Base-by-base conservation (phyloP, 192 early-diverging fungal species). In the Gigaspora rosea region DNA sequence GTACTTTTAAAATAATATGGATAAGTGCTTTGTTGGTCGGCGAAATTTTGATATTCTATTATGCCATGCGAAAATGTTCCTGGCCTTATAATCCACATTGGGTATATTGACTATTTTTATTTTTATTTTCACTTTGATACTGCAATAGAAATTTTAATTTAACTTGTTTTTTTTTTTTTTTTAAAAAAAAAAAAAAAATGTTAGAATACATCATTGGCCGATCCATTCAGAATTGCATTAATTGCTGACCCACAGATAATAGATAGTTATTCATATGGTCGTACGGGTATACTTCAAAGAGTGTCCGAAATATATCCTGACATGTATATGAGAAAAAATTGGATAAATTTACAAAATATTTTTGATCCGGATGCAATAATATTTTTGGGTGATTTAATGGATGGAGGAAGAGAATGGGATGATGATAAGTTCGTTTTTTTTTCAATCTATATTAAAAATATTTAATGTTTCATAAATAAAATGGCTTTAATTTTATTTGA, bases 191-290 rank as follows among this genome's bases (percentile, higher is more conserved):
- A 66, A 51, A 35, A 20, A 51, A 15, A 32, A 22, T 36, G 20
- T 52, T 76, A 76, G 75, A 22, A 76, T 56, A 76, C 50, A 16
- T 32, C 62, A 54, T n/a, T 18, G 18, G 16, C 33, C 18, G 15
- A 54, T 15, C 75, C 75, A 56, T 54, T 50, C 56, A 63, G 48
- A 50, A 76, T 95, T 20, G 90, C 90, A 13, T 76, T 98, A 10
- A 84, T 98, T 54, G 92, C 93, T 0, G 97, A 98, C 81, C 95
- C 97, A 51, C 97, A 98, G 78, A 88, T 98, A 54, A 95, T 95
- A 50, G 97, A 97, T 80, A 84, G 90, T 48, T 92, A 92, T 78
- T 97, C 95, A 11, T 98, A 98, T 78, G 80, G 85, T 4, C 91
- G 91, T 52, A 80, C 85, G 11, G 93, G 93, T 0, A 46, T 90